phyloP scores from a whole-genome alignment of 2,329 filamentous ascomycete species.

The Ophiostoma piceae region DNA sequence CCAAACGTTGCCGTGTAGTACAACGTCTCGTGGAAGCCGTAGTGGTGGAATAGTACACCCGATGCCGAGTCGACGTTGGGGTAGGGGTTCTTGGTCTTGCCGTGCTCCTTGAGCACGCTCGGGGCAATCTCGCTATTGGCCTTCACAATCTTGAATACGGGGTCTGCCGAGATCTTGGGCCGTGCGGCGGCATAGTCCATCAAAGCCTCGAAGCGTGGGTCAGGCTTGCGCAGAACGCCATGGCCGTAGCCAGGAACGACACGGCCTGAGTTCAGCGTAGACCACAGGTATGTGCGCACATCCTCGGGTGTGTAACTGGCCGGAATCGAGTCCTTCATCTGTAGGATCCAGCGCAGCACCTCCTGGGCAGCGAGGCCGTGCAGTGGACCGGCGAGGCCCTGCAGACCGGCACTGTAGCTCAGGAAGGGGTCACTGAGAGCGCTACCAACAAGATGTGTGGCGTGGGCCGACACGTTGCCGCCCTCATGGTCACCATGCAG shows the following conservation, averaged over 20 bases:
- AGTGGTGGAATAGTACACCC: slow-evolving; percentile 95
- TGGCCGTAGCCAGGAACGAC: slow-evolving; percentile 95
- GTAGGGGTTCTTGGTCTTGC: slow-evolving; percentile 97
- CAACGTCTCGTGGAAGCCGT: slow-evolving; percentile 92
- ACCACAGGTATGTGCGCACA: slow-evolving; percentile 86
- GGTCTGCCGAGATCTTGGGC: slow-evolving; percentile 78
- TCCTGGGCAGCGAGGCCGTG: slow-evolving; percentile 93
- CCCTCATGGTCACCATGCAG: slow-evolving; percentile 98
- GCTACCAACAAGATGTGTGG: slow-evolving; percentile 91
- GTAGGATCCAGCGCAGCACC: slow-evolving; percentile 90
- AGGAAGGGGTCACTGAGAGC: slow-evolving; percentile 93
- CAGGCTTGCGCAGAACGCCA: slow-evolving; percentile 91
- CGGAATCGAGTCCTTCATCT: slow-evolving; percentile 89
- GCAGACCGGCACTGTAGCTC: slow-evolving; percentile 90
- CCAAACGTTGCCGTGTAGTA: slow-evolving; percentile 81
- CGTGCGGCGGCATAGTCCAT: slow-evolving; percentile 90
- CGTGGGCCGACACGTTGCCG: slow-evolving; percentile 92
- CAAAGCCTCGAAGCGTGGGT: slow-evolving; percentile 90
- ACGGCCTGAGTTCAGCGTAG: slow-evolving; percentile 84
- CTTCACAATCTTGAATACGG: slow-evolving; percentile 90
- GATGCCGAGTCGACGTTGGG: slow-evolving; percentile 94
- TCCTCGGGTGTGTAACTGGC: slow-evolving; percentile 71
- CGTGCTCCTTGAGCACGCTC: slow-evolving; percentile 84
- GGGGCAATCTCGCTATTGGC: slow-evolving; percentile 90
- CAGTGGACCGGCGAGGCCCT: slow-evolving; percentile 89